Evolutionary conservation across 306 rosid species (phyloP).

Genomic region (Prunus padus): DNA sequence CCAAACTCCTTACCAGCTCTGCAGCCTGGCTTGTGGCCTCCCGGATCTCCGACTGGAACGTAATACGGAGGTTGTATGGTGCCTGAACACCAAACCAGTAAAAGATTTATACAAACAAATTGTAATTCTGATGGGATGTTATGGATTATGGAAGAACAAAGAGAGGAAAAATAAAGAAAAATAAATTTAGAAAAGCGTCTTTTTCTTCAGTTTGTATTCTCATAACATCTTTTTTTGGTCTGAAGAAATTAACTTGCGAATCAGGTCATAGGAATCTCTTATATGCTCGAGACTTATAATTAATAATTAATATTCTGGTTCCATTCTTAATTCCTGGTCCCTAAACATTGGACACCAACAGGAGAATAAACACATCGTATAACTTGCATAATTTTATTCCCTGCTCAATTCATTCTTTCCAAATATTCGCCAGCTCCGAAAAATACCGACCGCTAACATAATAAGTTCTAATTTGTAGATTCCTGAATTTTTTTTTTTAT

Average conservation of each 20-base stretch:
- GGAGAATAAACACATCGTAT: slow-evolving; percentile 25
- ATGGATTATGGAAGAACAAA: no score
- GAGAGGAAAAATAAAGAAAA: neutral
- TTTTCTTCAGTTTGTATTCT: no score
- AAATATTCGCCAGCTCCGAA: slow-evolving; percentile 12
- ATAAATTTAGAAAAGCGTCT: neutral
- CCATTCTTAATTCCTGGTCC: neutral
- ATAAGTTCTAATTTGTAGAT: neutral
- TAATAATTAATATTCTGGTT: neutral
- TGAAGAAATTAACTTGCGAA: neutral
- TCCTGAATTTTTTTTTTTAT: neutral
- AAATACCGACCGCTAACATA: neutral
- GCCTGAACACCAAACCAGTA: slow-evolving; percentile 39
- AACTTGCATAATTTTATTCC: slow-evolving; percentile 18
- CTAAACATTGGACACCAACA: slow-evolving; percentile 10
- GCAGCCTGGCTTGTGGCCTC: slow-evolving; percentile 64
- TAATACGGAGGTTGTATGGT: slow-evolving; percentile 53
- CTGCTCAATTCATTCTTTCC: slow-evolving; percentile 6
- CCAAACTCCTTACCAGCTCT: slow-evolving; percentile 50
- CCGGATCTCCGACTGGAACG: slow-evolving; percentile 53
- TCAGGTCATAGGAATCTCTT: slow-evolving; percentile 11
- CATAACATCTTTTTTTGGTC: neutral
- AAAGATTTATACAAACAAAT: neutral
- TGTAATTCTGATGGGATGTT: no score
- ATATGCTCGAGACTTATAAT: neutral